phyloP scores from a whole-genome alignment of 257 asterid genomes.

The Solanum acaule region DNA sequence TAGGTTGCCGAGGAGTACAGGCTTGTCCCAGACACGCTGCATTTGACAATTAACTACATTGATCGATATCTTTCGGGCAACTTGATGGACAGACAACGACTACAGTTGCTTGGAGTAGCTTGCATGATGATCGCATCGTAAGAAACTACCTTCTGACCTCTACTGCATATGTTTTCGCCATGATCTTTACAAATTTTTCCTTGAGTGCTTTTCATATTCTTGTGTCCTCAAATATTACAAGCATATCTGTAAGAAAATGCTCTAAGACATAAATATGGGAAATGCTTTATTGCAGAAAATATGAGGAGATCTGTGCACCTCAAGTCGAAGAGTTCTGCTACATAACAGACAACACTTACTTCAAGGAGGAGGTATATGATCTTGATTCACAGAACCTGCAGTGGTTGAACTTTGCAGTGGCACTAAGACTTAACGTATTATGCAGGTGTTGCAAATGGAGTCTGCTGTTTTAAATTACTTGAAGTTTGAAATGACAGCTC shows the following conservation, averaged over 20 bases:
- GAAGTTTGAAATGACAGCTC: constrained; percentile 92
- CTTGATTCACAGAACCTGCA: background rate
- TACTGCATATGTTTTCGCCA: no score
- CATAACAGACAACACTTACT: constrained; percentile 88
- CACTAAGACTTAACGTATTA: background rate
- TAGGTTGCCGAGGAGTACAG: no score
- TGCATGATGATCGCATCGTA: no score
- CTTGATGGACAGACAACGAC: no score
- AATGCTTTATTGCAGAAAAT: constrained; percentile 46
- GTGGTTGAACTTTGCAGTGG: background rate
- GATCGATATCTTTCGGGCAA: no score
- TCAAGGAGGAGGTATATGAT: constrained; percentile 61
- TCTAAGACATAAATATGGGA: background rate
- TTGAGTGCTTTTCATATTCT: background rate
- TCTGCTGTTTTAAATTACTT: constrained; percentile 59
- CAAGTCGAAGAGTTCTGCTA: constrained; percentile 90
- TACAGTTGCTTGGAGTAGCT: no score
- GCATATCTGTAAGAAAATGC: background rate
- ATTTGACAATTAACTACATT: no score
- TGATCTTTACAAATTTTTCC: no score
- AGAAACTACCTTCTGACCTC: no score
- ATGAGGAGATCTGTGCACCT: constrained; percentile 93
- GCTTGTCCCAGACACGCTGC: no score
- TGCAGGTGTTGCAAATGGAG: constrained; percentile 84
- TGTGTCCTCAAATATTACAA: background rate